Percentiles rank a stretch among this genome's conserved stretches.
Evolutionary conservation across 1,284 basidiomycete species (phyloP).

Genomic region (Sparassis latifolia): DNA sequence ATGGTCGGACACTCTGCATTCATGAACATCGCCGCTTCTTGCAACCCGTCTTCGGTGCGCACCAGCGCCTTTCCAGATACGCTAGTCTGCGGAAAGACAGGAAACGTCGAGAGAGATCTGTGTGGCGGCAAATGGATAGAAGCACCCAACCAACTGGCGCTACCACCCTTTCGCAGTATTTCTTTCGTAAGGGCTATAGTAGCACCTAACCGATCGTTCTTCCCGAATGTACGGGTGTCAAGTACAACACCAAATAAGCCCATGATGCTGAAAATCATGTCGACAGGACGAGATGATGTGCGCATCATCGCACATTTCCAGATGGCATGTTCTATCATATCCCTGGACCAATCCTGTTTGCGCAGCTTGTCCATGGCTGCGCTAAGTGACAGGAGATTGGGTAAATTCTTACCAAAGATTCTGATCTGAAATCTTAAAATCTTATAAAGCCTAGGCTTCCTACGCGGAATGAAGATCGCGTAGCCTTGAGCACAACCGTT

Average conservation of each 20-base stretch:
- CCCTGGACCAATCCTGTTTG: neutral
- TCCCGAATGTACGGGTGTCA: conserved; percentile 9
- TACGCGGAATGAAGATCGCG: too few relatives aligned
- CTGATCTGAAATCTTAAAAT: too few relatives aligned
- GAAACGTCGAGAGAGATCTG: conserved; percentile 7
- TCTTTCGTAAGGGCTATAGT: conserved; percentile 15
- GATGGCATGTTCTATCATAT: conserved; percentile 4
- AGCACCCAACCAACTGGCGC: conserved; percentile 9
- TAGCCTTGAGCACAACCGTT: neutral
- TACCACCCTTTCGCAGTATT: conserved; percentile 4
- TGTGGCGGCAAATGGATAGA: conserved; percentile 9
- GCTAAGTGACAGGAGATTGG: too few relatives aligned
- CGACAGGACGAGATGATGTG: conserved; percentile 18
- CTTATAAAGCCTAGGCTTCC: too few relatives aligned
- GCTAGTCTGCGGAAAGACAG: conserved; percentile 7
- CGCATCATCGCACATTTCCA: conserved; percentile 16
- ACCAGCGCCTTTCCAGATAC: conserved; percentile 9
- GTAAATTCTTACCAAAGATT: too few relatives aligned
- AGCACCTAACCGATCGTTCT: conserved; percentile 15
- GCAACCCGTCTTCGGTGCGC: neutral
- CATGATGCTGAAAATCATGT: conserved; percentile 24
- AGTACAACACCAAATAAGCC: conserved; percentile 18
- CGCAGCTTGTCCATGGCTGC: too few relatives aligned
- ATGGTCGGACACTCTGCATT: conserved; percentile 7
- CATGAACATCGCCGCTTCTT: conserved; percentile 4